Evolutionary conservation across 2,329 filamentous ascomycete genomes (phyloP), one percentile per base, ranked within the genome.

Genomic region (Chalaropsis ovoidea): DNA sequence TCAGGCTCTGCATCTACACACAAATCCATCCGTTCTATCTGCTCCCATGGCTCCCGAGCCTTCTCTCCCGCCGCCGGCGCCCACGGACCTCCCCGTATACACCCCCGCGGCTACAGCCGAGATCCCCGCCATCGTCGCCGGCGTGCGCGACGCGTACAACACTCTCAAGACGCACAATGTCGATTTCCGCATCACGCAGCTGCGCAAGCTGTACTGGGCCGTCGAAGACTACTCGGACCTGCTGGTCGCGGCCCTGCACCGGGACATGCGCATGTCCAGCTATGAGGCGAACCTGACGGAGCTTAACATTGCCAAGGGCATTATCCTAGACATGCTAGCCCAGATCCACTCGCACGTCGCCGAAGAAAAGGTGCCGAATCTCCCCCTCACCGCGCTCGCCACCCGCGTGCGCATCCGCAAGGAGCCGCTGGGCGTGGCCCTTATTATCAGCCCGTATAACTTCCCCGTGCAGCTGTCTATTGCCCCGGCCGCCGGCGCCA

Each of bases 141-240:
- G 77, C 6, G 77, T 88, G 54, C 86, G 86, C 72, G 76, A 80
- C 63, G 85, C 86, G n/a, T 97, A 90, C 77, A 81, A 82, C 70
- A 82, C 88, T 19, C 86, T 91, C 74, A 88, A 87, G 77, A 96
- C 92, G 54, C 90, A 90, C 73, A 82, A 89, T 65, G 74, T 96
- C 68, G 82, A 89, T 72, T 97, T 88, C 78, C 86, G 94, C 69
- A 80, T 92, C 69, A 81, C 84, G 65, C 94, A 97, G 80, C 84
- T 99, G 68, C 88, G 92, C 71, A 93, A 91, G 81, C 86, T 97
- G 66, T 97, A 96, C 80, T 97, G 94, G 94, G 91, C 83, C 7
- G 75, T 96, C 70, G 85, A 85, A 69, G 93, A 97, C 79, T 86
- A 89, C 74, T 81, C 86, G 66, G 79, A 84, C 58, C 82, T 87